Evolutionary conservation across 2,329 filamentous ascomycete species (phyloP).

Genomic region (Diplodia intermedia): DNA sequence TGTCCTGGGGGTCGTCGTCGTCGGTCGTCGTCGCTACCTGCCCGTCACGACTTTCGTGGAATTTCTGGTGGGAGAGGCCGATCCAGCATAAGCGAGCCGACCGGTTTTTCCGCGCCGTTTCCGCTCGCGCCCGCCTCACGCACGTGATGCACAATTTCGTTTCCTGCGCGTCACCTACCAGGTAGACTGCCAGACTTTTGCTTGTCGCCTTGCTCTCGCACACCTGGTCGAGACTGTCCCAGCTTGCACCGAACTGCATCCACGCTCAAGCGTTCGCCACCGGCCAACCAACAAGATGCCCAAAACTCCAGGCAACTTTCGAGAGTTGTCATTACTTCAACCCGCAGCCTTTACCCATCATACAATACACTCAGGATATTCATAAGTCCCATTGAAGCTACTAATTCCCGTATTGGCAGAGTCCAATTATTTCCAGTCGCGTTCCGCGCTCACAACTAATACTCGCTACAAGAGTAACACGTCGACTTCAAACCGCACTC

Average conservation of each 20-base stretch:
- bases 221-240: neutral
- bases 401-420: neutral
- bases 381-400: neutral
- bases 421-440: neutral
- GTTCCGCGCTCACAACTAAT: neutral
- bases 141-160: constrained; percentile 18
- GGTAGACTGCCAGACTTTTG: neutral
- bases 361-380: neutral
- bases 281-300: neutral
- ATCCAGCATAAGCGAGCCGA: constrained; percentile 30
- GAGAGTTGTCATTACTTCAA: neutral
- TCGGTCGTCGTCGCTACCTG: constrained; percentile 32
- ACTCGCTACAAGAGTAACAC: neutral
- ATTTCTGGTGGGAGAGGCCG: constrained; percentile 28
- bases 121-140: neutral
- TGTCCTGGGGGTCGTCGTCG: constrained; percentile 37
- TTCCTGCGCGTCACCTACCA: neutral
- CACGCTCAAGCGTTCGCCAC: neutral
- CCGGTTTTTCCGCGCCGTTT: constrained; percentile 21
- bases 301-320: neutral
- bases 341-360: neutral
- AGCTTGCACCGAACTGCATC: neutral
- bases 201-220: neutral
- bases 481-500: constrained; percentile 2
- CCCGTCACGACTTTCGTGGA: constrained; percentile 26